Percentiles rank a stretch among this genome's conserved stretches.
Evolutionary conservation across 768 basidiomycete genomes (phyloP).

Genomic region (Naganishia vaughanmartiniae): DNA sequence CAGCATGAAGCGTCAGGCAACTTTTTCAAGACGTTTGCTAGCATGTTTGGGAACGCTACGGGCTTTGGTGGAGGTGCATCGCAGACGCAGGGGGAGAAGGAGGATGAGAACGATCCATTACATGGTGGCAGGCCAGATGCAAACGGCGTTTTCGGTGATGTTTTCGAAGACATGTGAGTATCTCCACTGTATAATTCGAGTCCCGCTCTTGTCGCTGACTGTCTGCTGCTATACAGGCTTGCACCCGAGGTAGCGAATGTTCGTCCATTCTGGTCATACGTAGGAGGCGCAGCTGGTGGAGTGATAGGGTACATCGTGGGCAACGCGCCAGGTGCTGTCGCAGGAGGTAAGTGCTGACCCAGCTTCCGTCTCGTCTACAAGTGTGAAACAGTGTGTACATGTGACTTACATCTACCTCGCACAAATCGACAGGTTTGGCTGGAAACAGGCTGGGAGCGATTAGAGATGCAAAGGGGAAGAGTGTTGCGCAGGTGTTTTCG

Average conservation of each 20-base stretch:
- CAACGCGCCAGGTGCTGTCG: constrained; percentile 79
- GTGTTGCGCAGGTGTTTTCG: constrained; percentile 81
- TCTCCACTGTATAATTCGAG: too few relatives aligned
- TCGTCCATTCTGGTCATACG: constrained; percentile 49
- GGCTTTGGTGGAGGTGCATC: constrained; percentile 27
- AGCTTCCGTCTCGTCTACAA: neutral
- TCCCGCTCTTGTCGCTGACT: neutral
- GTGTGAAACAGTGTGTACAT: neutral
- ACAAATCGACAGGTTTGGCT: constrained; percentile 55
- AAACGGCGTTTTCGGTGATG: constrained; percentile 78
- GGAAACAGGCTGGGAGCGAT: constrained; percentile 89
- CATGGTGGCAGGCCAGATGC: constrained; percentile 62
- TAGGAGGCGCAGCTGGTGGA: constrained; percentile 58
- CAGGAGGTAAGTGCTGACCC: constrained; percentile 60
- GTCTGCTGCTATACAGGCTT: constrained; percentile 36
- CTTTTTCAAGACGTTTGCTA: constrained; percentile 75
- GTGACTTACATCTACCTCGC: neutral
- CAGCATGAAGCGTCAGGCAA: constrained; percentile 60
- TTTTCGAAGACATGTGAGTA: constrained; percentile 77
- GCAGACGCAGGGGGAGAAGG: constrained; percentile 30
- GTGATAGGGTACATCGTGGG: constrained; percentile 63
- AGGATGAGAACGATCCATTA: constrained; percentile 14
- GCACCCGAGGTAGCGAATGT: constrained; percentile 51
- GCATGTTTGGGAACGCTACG: constrained; percentile 63
- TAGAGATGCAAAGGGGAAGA: constrained; percentile 87